These are phyloP conservation scores for Xylariaceae sp. DNA, from an alignment of 2,329 filamentous ascomycete species.

Conservation along the genomic window DNA sequence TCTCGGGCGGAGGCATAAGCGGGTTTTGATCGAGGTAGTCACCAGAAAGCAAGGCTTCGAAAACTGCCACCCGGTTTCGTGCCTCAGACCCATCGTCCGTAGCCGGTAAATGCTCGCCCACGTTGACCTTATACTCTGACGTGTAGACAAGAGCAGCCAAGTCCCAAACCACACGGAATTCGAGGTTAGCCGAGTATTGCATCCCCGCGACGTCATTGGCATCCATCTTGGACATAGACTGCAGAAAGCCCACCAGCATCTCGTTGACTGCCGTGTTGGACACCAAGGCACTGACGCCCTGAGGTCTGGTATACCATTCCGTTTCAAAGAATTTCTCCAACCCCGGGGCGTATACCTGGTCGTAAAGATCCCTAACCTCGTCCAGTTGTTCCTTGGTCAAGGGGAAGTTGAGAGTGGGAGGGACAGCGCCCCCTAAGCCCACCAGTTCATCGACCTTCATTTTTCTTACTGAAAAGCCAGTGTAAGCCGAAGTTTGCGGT, in stretches of 20 bases:
- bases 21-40: constrained; percentile 64
- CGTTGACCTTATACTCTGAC: constrained; percentile 40
- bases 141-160: constrained; percentile 55
- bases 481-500: constrained; percentile 47
- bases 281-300: constrained; percentile 49
- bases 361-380: constrained; percentile 72
- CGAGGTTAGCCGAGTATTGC: constrained; percentile 56
- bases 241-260: constrained; percentile 68
- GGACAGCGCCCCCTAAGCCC: constrained; percentile 59
- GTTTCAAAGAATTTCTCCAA: constrained; percentile 81
- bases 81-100: constrained; percentile 66
- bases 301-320: constrained; percentile 70
- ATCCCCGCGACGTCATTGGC: constrained; percentile 56
- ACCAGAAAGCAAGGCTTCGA: constrained; percentile 77
- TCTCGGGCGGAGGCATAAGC: constrained; percentile 52
- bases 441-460: constrained; percentile 78
- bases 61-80: constrained; percentile 70
- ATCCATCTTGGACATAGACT: constrained; percentile 52
- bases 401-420: constrained; percentile 57
- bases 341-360: constrained; percentile 73
- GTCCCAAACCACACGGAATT: constrained; percentile 63
- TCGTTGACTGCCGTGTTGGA: constrained; percentile 62
- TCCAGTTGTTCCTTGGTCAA: constrained; percentile 57
- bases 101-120: constrained; percentile 44
- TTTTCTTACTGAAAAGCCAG: constrained; percentile 56